A percentile compares a stretch with the other conserved stretches of the same genome.
Evolutionary conservation across 495 filamentous ascomycete genomes (phyloP).

Genomic region (Annulohypoxylon stygium): DNA sequence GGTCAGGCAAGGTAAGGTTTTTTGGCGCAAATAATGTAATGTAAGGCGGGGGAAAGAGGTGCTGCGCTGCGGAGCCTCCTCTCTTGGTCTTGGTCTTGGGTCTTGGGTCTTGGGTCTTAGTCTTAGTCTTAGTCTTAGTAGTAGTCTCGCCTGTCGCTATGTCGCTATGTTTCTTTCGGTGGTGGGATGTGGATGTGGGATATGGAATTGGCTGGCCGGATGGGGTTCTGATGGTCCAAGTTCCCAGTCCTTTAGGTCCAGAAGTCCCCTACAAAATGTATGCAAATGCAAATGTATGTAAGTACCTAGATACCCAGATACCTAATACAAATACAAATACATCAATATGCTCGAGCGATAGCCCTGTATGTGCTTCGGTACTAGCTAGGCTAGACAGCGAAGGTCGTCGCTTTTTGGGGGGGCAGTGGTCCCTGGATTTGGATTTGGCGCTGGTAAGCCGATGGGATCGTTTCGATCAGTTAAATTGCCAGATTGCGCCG

Average conservation of each 20-base stretch:
- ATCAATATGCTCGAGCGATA: background rate
- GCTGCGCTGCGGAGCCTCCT: conserved; percentile 48
- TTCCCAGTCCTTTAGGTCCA: conserved; percentile 1
- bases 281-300: background rate
- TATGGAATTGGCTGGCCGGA: background rate
- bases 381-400: conserved; percentile 21
- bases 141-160: background rate
- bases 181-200: conserved; percentile 11
- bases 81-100: conserved; percentile 23
- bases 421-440: conserved; percentile 36
- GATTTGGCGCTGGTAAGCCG: conserved; percentile 45
- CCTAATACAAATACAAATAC: background rate
- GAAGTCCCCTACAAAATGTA: background rate
- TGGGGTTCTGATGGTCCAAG: conserved; percentile 3
- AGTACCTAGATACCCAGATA: conserved; percentile 2
- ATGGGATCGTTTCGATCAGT: conserved; percentile 48
- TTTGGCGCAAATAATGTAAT: conserved; percentile 43
- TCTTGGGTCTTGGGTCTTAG: conserved; percentile 8
- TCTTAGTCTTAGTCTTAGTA: background rate
- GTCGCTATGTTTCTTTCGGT: conserved; percentile 7
- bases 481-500: conserved; percentile 50
- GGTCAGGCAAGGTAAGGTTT: conserved; percentile 29
- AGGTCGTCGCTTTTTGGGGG: conserved; percentile 20
- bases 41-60: conserved; percentile 44
- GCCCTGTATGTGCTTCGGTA: background rate